Evolutionary conservation across 805 yeast genomes (phyloP).

Genomic region (Ogataea populi-albae): DNA sequence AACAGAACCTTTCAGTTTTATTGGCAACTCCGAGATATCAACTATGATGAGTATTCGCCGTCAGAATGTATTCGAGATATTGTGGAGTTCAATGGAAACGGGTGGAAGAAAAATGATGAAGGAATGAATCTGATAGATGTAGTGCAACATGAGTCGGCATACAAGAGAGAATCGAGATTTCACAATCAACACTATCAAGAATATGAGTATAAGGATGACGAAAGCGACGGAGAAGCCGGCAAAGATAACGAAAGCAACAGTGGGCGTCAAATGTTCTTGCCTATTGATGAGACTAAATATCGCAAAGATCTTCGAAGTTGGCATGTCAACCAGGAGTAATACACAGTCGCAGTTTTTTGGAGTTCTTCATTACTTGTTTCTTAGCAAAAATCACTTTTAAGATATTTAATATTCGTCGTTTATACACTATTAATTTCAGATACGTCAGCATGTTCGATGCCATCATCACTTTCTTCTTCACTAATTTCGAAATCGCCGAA

Average conservation of each 20-base stretch:
- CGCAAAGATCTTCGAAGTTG: slow-evolving; percentile 42
- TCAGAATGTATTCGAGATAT: slow-evolving; percentile 73
- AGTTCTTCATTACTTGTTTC: no score
- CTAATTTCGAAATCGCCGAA: slow-evolving; percentile 24
- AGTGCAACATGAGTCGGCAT: slow-evolving; percentile 20
- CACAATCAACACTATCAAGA: slow-evolving; percentile 3
- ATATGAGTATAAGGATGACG: slow-evolving; percentile 4
- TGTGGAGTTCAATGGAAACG: slow-evolving; percentile 60
- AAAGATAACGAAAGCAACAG: background rate
- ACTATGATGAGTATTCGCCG: slow-evolving; percentile 53
- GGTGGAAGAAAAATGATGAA: slow-evolving; percentile 54
- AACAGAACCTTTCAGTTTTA: slow-evolving; percentile 32
- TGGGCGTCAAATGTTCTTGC: slow-evolving; percentile 15
- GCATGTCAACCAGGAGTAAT: slow-evolving; percentile 24
- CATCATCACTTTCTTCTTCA: slow-evolving; percentile 32
- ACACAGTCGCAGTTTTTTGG: no score
- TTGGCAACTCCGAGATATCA: slow-evolving; percentile 27
- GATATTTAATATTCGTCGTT: background rate
- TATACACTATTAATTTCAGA: background rate
- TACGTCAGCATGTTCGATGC: slow-evolving; percentile 26
- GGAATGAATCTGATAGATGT: slow-evolving; percentile 41
- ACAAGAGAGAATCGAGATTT: slow-evolving; percentile 1
- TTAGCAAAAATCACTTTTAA: background rate
- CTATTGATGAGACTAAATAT: slow-evolving; percentile 30
- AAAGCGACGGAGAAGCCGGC: background rate